Base-by-base conservation (phyloP, 805 yeast genomes). In the Lipomyces sp. region DNA sequence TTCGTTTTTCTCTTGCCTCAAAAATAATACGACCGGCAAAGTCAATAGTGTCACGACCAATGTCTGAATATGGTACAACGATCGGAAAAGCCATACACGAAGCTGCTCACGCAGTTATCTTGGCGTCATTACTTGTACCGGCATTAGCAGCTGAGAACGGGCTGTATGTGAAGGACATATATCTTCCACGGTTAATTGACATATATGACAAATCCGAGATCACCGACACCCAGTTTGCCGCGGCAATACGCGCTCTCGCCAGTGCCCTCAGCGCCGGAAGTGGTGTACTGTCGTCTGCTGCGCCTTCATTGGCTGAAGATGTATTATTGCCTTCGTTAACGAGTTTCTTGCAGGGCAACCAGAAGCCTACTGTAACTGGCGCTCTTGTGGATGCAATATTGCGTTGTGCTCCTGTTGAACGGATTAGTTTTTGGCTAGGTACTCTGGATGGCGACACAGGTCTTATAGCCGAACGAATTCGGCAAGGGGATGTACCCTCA, bases 41-140 rank as follows among this genome's bases (percentile, higher is more conserved):
- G 37, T 34, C 45, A 32, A 45, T 58, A 5, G 51, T 65, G 11
- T 60, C 64, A 1, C 48, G 45, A 8, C 15, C 59, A 7, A 13
- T 39, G n/a, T 39, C 60, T 13, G 13, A 18, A 6, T 11, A 29
- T 15, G 39, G 30, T 39, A 32, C 61, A 8, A 10, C 50, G 42
- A 15, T 42, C 13, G 50, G 51, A 15, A 56, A 57, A 29, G 64
- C 61, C 13, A 37, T 66, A 30, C 57, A 59, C 34, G 73, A 70
- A 39, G 70, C 71, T 6, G 67, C 73, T 7, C 73, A 70, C 35
- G 69, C 73, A 2, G 71, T 70, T 2, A 58, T 70, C 34, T 39
- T 70, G 54, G 72, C 73, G 8, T 53, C 71, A 35, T 57, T 70
- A 32, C 42, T 50, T 11, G 55, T 64, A 3, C 68, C 68, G 2